phyloP scores from a whole-genome alignment of 345 rosid species.

The Sonneratia alba region DNA sequence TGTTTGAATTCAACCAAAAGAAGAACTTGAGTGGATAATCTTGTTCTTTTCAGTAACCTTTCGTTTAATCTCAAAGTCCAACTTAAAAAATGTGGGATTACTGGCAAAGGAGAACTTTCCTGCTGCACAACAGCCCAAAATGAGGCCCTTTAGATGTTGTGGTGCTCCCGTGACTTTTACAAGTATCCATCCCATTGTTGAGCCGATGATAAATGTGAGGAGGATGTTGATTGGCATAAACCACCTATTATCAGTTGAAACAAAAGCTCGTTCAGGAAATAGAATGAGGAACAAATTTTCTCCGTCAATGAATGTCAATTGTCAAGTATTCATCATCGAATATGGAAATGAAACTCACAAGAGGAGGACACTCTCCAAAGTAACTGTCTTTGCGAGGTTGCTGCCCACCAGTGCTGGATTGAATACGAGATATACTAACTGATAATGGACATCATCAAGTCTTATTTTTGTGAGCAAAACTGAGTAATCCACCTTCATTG shows the following conservation, averaged over 20 bases:
- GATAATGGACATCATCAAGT: neutral
- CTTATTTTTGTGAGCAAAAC: too few species aligned
- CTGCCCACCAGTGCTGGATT: slow-evolving; percentile 34
- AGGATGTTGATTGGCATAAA: slow-evolving; percentile 49
- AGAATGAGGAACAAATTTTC: neutral
- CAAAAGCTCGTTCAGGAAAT: neutral
- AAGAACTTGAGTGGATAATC: neutral
- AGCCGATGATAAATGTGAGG: slow-evolving; percentile 29
- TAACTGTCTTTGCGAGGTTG: slow-evolving; percentile 32
- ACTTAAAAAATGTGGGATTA: neutral
- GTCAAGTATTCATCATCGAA: neutral
- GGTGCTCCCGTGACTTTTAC: slow-evolving; percentile 32
- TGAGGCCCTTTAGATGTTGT: slow-evolving; percentile 33
- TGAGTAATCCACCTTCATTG: neutral
- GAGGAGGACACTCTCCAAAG: slow-evolving; percentile 20
- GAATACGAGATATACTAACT: slow-evolving; percentile 33
- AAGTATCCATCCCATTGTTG: slow-evolving; percentile 40
- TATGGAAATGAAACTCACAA: slow-evolving; percentile 26
- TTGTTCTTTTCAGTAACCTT: neutral
- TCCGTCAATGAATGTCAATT: neutral
- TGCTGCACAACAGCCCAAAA: slow-evolving; percentile 44
- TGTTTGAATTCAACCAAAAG: slow-evolving; percentile 5
- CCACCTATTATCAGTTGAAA: slow-evolving; percentile 25
- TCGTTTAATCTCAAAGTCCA: neutral
- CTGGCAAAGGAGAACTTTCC: slow-evolving; percentile 14